phyloP scores from a whole-genome alignment of 1,284 basidiomycete species.

The Heliocybe sulcata region DNA sequence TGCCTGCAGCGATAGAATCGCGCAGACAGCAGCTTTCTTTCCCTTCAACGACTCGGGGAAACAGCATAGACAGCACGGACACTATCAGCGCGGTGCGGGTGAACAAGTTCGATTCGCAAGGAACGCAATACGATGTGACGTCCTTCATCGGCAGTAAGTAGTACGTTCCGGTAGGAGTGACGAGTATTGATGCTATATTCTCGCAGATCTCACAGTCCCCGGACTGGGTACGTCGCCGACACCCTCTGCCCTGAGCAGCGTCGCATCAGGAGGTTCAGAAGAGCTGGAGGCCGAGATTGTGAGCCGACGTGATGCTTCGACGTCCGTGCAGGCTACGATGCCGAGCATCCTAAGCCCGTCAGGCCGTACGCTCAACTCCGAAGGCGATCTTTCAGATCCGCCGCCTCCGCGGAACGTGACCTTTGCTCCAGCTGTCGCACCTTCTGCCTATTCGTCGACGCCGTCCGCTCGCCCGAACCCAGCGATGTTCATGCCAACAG shows the following conservation, averaged over 20 bases:
- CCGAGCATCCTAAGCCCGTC: neutral
- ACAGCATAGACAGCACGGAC: constrained; percentile 21
- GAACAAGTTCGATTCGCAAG: constrained; percentile 32
- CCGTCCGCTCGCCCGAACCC: neutral
- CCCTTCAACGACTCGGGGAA: constrained; percentile 22
- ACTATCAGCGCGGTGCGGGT: constrained; percentile 13
- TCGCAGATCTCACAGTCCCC: neutral
- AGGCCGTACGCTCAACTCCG: neutral
- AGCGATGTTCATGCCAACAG: neutral
- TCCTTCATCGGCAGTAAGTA: constrained; percentile 65
- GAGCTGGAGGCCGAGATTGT: neutral
- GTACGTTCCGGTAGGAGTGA: neutral
- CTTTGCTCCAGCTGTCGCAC: neutral
- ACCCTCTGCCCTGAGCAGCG: neutral
- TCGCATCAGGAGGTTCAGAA: neutral
- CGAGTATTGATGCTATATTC: neutral
- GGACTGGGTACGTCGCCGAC: neutral
- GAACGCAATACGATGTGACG: constrained; percentile 63
- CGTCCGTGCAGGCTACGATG: neutral
- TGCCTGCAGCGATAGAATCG: constrained; percentile 15
- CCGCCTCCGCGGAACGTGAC: neutral
- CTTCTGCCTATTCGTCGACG: neutral
- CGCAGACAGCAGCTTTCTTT: constrained; percentile 18
- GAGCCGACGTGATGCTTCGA: neutral
- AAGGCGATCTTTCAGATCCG: neutral